Percentiles rank a stretch among this genome's conserved stretches.
Conservation (phyloP, 768 basidiomycete genomes). For the Lactifluus piperatus region DNA sequence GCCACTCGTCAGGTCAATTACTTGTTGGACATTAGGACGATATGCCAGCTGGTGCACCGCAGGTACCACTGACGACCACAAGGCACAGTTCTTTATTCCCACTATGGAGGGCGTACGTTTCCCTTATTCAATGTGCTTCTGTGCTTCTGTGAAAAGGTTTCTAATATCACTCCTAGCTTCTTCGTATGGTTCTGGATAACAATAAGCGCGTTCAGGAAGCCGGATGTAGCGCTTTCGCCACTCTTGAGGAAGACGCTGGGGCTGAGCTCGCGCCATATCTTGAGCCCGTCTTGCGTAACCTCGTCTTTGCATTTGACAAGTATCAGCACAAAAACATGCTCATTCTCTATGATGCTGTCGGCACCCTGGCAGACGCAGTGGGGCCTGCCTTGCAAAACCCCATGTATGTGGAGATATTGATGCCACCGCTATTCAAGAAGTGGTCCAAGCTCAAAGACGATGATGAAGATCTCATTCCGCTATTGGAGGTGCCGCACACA, state of each 20-base stretch:
- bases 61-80: slow-evolving; percentile 76
- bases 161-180: slow-evolving; percentile 48
- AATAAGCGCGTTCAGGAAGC: slow-evolving; percentile 99
- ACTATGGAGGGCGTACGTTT: slow-evolving; percentile 88
- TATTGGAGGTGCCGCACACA: slow-evolving; percentile 69
- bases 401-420: slow-evolving; percentile 84
- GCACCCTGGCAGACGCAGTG: slow-evolving; percentile 95
- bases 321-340: slow-evolving; percentile 99
- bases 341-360: slow-evolving; percentile 97
- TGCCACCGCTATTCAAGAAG: slow-evolving; percentile 86
- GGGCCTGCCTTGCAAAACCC: slow-evolving; percentile 81
- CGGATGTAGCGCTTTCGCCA: slow-evolving; percentile 97
- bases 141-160: slow-evolving; percentile 9
- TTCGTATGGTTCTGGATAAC: slow-evolving; percentile 94
- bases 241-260: slow-evolving; percentile 96
- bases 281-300: slow-evolving; percentile 88
- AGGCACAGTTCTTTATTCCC: slow-evolving; percentile 85
- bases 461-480: slow-evolving; percentile 87
- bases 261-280: slow-evolving; percentile 84
- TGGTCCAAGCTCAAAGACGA: slow-evolving; percentile 90
- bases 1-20: slow-evolving; percentile 96
- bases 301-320: slow-evolving; percentile 94
- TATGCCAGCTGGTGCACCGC: slow-evolving; percentile 98
- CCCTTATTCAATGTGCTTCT: slow-evolving; percentile 23
- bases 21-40: slow-evolving; percentile 98